Base-by-base conservation (phyloP, 169 alveolate species). In the Eimeria necatrix region DNA sequence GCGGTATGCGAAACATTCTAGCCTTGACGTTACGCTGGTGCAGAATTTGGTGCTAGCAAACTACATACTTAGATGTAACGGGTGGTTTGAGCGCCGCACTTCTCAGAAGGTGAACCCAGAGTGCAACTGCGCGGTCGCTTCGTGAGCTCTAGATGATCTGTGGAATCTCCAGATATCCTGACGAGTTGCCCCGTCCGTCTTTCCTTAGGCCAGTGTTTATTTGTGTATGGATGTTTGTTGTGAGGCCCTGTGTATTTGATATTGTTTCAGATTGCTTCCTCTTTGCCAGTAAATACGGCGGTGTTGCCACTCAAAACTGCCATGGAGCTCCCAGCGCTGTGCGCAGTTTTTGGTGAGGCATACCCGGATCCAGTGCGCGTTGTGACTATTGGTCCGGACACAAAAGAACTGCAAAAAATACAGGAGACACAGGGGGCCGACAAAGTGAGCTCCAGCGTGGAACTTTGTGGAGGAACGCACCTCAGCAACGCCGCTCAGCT, bases 301-400 rank as follows among this genome's bases (percentile, higher is more conserved):
- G 96, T 93, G 41, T 94, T 96, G 59, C 95, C 96, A 4, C 68
- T 95, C 52, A 94, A 78, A 76, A 41, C 80, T 20, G 97, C 97
- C 9, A 84, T 89, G 95, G 95, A 87, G 12, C 95, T 96, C 68
- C 87, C 89, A 1, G 96, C 97, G 12, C 95, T 96, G 74, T 94
- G 98, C 80, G 98, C 98, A 10, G 97, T 98, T 53, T 98, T 98
- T 94, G 99, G 98, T 56, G 99, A 98, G 94, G 96, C 96, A 64
- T 98, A 98, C 96, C 99, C 99, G 7, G 98, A 98, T 81, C 98
- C 97, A 12, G 99, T 98, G 53, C 96, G 99, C n/a, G 99, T 98
- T 22, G 98, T 98, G 26, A 95, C 97, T 68, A 98, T 98, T 53
- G 98, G 98, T 41, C 95, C 97, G 51, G 96, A 94, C 85, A 96